Conservation (phyloP, 768 basidiomycete genomes). For the Filobasidium wieringae region DNA sequence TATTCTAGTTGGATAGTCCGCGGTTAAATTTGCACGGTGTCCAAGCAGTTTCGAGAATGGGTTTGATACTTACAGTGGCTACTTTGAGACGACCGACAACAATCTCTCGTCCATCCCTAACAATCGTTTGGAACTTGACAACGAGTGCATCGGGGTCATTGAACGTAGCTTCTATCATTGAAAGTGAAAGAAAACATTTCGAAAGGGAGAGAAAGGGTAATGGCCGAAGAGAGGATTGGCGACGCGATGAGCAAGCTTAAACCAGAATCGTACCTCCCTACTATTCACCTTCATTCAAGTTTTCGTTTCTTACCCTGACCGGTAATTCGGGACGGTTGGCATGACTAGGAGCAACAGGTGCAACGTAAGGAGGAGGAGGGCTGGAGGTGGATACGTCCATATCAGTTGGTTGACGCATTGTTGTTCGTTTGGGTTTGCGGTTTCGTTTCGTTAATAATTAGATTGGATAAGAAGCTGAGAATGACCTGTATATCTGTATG, state of each 20-base stretch:
- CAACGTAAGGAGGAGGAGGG: slow-evolving; percentile 5
- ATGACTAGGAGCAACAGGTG: background rate
- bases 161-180: background rate
- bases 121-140: slow-evolving; percentile 86
- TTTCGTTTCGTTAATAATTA: no score
- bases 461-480: no score
- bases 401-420: no score
- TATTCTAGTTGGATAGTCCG: no score
- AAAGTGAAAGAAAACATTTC: background rate
- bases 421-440: no score
- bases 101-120: slow-evolving; percentile 74
- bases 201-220: background rate
- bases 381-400: no score
- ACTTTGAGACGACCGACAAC: slow-evolving; percentile 84
- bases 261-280: background rate
- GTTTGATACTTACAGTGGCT: slow-evolving; percentile 52
- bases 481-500: no score
- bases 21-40: no score
- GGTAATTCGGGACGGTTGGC: slow-evolving; percentile 6
- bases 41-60: no score
- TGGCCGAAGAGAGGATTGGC: background rate
- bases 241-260: background rate
- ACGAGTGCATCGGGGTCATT: slow-evolving; percentile 27
- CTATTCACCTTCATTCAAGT: slow-evolving; percentile 2
- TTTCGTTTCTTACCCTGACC: slow-evolving; percentile 5